Evolutionary conservation across 2,329 filamentous ascomycete species (phyloP).

Genomic region (Colletotrichum liriopes): DNA sequence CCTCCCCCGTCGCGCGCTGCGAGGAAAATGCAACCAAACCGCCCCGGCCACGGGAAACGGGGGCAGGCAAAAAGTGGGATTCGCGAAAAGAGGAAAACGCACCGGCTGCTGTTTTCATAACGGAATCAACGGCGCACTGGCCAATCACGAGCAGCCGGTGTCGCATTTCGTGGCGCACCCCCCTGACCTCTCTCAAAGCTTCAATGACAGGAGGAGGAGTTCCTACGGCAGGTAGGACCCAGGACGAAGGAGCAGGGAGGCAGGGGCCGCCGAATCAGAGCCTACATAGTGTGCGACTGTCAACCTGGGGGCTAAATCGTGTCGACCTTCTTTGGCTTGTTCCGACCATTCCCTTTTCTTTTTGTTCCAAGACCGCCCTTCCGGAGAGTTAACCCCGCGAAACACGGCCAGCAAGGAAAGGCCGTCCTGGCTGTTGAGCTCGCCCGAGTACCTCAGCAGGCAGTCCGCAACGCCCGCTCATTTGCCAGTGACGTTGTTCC

Average conservation of each 20-base stretch:
- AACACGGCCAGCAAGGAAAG: not conserved
- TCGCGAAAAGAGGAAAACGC: not conserved
- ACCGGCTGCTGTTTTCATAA: conserved; percentile 6
- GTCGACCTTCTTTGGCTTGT: not conserved
- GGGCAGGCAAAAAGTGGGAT: conserved; percentile 34
- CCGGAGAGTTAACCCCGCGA: not conserved
- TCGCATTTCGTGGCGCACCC: conserved; percentile 22
- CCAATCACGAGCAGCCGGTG: conserved; percentile 18
- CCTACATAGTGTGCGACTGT: not conserved
- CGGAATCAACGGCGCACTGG: conserved; percentile 14
- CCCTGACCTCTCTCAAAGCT: not conserved
- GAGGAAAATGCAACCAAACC: conserved; percentile 7
- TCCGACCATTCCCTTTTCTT: not conserved
- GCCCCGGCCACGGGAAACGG: conserved; percentile 8
- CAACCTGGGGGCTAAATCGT: not conserved
- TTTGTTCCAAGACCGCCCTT: not conserved
- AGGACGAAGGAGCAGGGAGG: too few relatives aligned
- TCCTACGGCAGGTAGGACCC: too few relatives aligned
- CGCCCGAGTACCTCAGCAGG: not conserved
- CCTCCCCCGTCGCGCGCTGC: not conserved
- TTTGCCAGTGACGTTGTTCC: conserved; percentile 36
- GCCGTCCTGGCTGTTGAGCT: not conserved
- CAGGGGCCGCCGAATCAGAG: conserved; percentile 1
- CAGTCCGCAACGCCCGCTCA: conserved; percentile 8
- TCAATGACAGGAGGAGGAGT: too few relatives aligned